Evolutionary conservation across 2,329 filamentous ascomycete species (phyloP).

Genomic region (Neonectria faginata): DNA sequence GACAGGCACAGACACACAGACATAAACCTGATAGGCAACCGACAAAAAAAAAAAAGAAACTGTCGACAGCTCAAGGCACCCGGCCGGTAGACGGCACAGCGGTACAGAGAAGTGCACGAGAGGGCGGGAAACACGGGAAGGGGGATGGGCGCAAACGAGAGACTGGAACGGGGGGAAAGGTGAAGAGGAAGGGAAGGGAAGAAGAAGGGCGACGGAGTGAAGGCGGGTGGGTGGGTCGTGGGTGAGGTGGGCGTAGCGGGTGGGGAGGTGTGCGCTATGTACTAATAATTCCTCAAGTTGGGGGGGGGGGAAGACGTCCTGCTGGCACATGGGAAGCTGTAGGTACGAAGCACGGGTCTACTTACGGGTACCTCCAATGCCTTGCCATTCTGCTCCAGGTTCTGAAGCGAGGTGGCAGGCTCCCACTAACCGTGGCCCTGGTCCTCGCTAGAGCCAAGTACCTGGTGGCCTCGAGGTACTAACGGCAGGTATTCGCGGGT

Average conservation of each 20-base stretch:
- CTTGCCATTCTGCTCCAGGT: no score
- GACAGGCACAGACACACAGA: conserved; percentile 10
- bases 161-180: conserved; percentile 50
- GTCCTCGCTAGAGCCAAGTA: background rate
- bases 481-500: no score
- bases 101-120: conserved; percentile 33
- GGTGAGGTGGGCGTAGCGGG: conserved; percentile 44
- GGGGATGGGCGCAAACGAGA: conserved; percentile 48
- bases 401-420: background rate
- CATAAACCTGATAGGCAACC: conserved; percentile 6
- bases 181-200: conserved; percentile 45
- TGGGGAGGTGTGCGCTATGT: conserved; percentile 44
- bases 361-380: no score
- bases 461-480: background rate
- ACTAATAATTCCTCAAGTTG: conserved; percentile 5
- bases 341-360: background rate
- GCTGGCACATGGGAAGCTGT: background rate
- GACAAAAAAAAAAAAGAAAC: conserved; percentile 3
- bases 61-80: conserved; percentile 33
- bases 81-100: conserved; percentile 38
- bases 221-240: conserved; percentile 36
- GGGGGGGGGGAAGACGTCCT: conserved; percentile 8
- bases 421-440: background rate
- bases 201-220: conserved; percentile 38
- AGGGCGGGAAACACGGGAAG: conserved; percentile 33